Evolutionary conservation across 768 basidiomycete species (phyloP).

Genomic region (Mycena filopes): DNA sequence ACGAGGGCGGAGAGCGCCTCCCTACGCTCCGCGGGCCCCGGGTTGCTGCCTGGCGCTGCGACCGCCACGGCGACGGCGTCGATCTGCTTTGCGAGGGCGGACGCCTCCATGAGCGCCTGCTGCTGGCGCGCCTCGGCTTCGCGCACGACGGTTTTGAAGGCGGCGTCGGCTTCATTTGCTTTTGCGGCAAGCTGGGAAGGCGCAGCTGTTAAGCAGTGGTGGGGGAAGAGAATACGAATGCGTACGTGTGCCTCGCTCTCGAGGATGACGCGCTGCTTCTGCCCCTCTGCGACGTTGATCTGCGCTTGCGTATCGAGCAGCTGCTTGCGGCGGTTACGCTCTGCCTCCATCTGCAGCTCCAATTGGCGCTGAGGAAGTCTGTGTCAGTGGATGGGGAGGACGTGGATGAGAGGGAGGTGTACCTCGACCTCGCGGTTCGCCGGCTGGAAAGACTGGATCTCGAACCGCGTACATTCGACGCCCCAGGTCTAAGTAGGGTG

Average conservation of each 20-base stretch:
- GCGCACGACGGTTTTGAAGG: slow-evolving; percentile 59
- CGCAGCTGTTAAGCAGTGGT: neutral
- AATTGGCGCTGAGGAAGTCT: slow-evolving; percentile 56
- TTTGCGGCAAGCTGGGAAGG: slow-evolving; percentile 54
- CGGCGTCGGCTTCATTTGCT: slow-evolving; percentile 65
- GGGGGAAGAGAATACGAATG: neutral
- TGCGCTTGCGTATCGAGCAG: slow-evolving; percentile 67
- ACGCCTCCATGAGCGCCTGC: slow-evolving; percentile 29
- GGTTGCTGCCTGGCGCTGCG: slow-evolving; percentile 42
- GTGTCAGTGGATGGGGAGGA: neutral
- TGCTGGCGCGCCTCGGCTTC: slow-evolving; percentile 58
- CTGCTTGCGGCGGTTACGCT: slow-evolving; percentile 65
- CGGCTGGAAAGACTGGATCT: slow-evolving; percentile 69
- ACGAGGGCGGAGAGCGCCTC: slow-evolving; percentile 55
- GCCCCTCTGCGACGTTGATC: slow-evolving; percentile 68
- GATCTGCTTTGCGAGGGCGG: slow-evolving; percentile 40
- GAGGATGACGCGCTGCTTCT: slow-evolving; percentile 65
- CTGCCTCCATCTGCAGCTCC: slow-evolving; percentile 70
- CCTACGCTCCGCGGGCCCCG: slow-evolving; percentile 46
- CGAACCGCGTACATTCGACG: slow-evolving; percentile 66
- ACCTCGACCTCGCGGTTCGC: slow-evolving; percentile 71
- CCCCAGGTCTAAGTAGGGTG: slow-evolving; percentile 57
- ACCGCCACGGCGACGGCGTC: slow-evolving; percentile 56
- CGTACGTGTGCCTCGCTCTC: slow-evolving; percentile 64
- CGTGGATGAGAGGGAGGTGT: slow-evolving; percentile 5